Base-by-base conservation (phyloP, 169 alveolate species). In the Plasmodium adleri region DNA sequence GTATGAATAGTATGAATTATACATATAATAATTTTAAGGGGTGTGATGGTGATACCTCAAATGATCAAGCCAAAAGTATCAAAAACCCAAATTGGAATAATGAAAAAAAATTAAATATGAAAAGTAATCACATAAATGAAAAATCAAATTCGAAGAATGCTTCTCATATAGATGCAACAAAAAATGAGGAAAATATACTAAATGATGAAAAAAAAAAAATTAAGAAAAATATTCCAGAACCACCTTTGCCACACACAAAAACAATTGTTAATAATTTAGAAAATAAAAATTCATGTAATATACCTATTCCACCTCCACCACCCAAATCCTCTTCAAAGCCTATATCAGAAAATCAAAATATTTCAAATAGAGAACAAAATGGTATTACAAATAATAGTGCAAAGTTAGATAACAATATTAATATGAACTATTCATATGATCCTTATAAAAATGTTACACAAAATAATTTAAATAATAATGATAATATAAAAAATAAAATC, bases 291-390 rank as follows among this genome's bases (percentile, higher is more conserved):
- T 64, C 49, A 9, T 70, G 87, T 28, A 85, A 85, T 52, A 54
- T 85, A 22, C 91, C 91, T n/a, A 85, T 85, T 7, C 91, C 91
- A 8, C 91, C 91, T 2, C 49, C 49, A 24, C 91, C 91, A 3
- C 91, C 91, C 45, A 85, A 68, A 70, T 56, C 91, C 13, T 50
- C 90, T 5, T 39, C 45, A 24, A 66, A 24, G 20, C 17, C 66
- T 58, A 10, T 24, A 12, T 49, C 13, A 43, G 72, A 39, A 39
- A 66, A 26, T 75, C 32, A 43, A 74, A 24, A 74, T 56, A 15
- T 54, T 52, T 12, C 62, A 52, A 52, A 52, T 52, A 56, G 22
- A 71, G 26, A 24, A 72, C n/a, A 43, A 39, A 50, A 59, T 43
- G 22, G 22, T 39, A 39, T 12, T 60, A 47, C 7, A 17, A 32